These are phyloP conservation scores for Luffa acutangula DNA, from an alignment of 306 rosid genomes.

Conservation along the genomic window DNA sequence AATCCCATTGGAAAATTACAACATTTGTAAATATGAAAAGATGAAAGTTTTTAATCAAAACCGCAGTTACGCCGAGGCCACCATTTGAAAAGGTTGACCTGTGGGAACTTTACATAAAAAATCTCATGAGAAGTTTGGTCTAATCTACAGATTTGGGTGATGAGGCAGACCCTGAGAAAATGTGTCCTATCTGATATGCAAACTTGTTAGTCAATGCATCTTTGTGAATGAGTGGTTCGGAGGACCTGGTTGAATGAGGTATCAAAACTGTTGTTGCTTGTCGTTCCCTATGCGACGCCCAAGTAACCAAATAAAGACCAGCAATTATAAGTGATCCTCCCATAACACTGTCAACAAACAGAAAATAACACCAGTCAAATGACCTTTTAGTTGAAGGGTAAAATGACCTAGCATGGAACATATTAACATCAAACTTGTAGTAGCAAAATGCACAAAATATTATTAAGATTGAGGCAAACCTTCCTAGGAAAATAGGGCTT, in stretches of 20 bases:
- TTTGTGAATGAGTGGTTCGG: conserved; percentile 57
- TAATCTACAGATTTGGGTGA: conserved; percentile 47
- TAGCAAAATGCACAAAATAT: neutral
- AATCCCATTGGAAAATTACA: neutral
- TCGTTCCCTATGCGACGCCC: conserved; percentile 69
- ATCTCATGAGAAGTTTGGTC: conserved; percentile 12
- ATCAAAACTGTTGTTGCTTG: conserved; percentile 20
- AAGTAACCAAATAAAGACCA: conserved; percentile 72
- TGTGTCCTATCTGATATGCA: conserved; percentile 36
- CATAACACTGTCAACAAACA: conserved; percentile 43
- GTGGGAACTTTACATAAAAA: conserved; percentile 15
- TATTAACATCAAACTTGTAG: neutral
- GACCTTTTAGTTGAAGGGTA: neutral
- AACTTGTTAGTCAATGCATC: conserved; percentile 23
- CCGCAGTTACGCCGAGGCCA: neutral
- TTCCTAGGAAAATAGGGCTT: conserved; percentile 80
- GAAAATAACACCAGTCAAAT: conserved; percentile 15
- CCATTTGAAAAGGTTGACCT: neutral
- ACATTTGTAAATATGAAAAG: neutral
- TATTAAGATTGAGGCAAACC: conserved; percentile 34
- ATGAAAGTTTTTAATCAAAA: conserved; percentile 1
- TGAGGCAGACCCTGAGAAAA: conserved; percentile 38
- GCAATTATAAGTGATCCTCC: conserved; percentile 73
- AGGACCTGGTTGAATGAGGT: conserved; percentile 23
- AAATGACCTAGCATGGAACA: neutral